Evolutionary conservation across 192 early-diverging fungal genomes (phyloP), one percentile per base, ranked within the genome.

Genomic region (Entomortierella lignicola): DNA sequence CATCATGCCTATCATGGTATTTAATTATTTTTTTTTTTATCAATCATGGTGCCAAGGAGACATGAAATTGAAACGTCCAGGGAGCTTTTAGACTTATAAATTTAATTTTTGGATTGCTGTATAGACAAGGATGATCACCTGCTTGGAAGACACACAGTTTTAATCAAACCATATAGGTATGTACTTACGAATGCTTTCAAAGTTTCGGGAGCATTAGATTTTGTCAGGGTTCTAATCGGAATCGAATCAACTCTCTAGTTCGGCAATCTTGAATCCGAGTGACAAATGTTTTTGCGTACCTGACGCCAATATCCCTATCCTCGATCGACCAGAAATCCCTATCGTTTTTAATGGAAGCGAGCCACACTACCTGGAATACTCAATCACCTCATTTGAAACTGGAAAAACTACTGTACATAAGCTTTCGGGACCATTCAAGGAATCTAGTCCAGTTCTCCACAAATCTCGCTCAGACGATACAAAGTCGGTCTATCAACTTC

Each of bases 271-370:
- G 20, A 87, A 87, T 27, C 82, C 79, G 6, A 57, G 77, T 17
- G 80, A 87, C 55, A 66, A 77, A 23, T 81, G 68, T 21, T 87
- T 67, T 53, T 87, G 86, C 29, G 68, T 87, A n/a, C 77, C 86
- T 0, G 60, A 62, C n/a, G 31, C 60, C 31, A 63, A 55, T 27
- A 39, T 68, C 21, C 50, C 51, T 15, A 51, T 63, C 8, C 32
- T 75, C 23, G 65, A 62, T 8, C 42, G 27, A 44, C 72, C 72
- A 37, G 59, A 63, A 39, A 77, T 77, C 54, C 64, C 72, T 18
- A 77, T 77, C 20, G 21, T 66, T 23, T 77, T 77, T 37, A 77
- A 77, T 32, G 72, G 64, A 18, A 77, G 72, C 54, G 60, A 68
- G 12, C 72, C 72, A 10, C 32, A 77, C 25, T 60, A 60, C 27